Evolutionary conservation across 192 early-diverging fungal genomes (phyloP).

Genomic region (Backusella mclennaniae): DNA sequence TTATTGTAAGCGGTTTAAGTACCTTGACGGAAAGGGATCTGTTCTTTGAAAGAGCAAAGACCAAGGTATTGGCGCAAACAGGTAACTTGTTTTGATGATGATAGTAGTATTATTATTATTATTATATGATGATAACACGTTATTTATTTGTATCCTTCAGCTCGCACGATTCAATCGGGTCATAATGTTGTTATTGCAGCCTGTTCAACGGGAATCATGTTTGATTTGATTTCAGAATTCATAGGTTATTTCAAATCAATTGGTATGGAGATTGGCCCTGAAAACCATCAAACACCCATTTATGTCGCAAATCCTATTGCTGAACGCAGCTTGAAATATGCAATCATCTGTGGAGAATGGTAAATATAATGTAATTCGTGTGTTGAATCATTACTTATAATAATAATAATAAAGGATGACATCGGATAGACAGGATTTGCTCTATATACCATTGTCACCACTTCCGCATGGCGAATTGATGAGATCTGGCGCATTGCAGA

Average conservation of each 20-base stretch:
- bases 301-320: slow-evolving; percentile 76
- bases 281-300: slow-evolving; percentile 53
- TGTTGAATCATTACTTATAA: slow-evolving; percentile 54
- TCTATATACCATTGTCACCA: slow-evolving; percentile 65
- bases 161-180: slow-evolving; percentile 37
- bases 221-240: slow-evolving; percentile 70
- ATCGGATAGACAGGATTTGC: slow-evolving; percentile 56
- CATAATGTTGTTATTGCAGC: slow-evolving; percentile 73
- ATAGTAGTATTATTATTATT: neutral
- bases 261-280: slow-evolving; percentile 47
- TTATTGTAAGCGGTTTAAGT: slow-evolving; percentile 43
- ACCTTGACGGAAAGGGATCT: slow-evolving; percentile 17
- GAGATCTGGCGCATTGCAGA: slow-evolving; percentile 34
- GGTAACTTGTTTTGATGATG: slow-evolving; percentile 18
- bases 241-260: slow-evolving; percentile 51
- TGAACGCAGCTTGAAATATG: slow-evolving; percentile 72
- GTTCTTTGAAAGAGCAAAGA: slow-evolving; percentile 33
- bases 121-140: too few species aligned
- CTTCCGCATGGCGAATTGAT: slow-evolving; percentile 50
- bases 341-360: slow-evolving; percentile 88
- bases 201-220: slow-evolving; percentile 67
- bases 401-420: slow-evolving; percentile 51
- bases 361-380: slow-evolving; percentile 31
- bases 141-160: slow-evolving; percentile 10
- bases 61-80: slow-evolving; percentile 39